Conservation (phyloP, 345 rosid species). For the Eucalyptus fibrosa region DNA sequence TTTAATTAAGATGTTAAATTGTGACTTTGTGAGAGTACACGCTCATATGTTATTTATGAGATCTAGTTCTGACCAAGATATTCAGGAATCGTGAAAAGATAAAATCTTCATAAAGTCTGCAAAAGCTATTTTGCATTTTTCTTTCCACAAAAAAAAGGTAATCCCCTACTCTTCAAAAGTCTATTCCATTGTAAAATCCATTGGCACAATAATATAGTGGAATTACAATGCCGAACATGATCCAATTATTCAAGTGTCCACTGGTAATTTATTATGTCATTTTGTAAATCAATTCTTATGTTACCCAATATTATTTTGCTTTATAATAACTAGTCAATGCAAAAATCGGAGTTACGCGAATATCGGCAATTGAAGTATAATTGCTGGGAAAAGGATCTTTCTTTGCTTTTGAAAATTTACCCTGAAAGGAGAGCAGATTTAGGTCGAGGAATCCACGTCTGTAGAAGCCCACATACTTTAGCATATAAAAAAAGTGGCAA, state of each 20-base stretch:
- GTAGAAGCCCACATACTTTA: conserved; percentile 39
- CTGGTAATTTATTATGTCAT: not conserved
- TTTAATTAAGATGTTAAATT: not conserved
- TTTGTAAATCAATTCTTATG: not conserved
- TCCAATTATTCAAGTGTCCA: not conserved
- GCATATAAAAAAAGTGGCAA: conserved; percentile 6
- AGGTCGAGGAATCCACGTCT: conserved; percentile 14
- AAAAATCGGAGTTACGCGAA: not conserved
- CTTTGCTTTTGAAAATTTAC: not conserved
- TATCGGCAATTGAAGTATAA: not conserved
- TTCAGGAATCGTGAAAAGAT: not conserved
- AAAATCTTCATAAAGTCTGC: not conserved
- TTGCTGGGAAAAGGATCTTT: not conserved
- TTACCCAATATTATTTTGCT: not conserved
- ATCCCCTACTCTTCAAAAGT: not conserved
- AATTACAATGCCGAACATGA: not conserved
- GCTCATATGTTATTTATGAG: not conserved
- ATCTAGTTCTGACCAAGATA: not conserved
- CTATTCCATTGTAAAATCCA: not conserved
- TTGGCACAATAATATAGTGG: not conserved
- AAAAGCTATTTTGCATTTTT: not conserved
- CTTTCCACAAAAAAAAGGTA: not conserved
- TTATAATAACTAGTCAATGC: not conserved
- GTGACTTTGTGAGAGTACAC: not conserved
- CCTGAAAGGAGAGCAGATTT: not conserved